phyloP scores from a whole-genome alignment of 169 alveolate genomes.

The Plasmodium vivax region DNA sequence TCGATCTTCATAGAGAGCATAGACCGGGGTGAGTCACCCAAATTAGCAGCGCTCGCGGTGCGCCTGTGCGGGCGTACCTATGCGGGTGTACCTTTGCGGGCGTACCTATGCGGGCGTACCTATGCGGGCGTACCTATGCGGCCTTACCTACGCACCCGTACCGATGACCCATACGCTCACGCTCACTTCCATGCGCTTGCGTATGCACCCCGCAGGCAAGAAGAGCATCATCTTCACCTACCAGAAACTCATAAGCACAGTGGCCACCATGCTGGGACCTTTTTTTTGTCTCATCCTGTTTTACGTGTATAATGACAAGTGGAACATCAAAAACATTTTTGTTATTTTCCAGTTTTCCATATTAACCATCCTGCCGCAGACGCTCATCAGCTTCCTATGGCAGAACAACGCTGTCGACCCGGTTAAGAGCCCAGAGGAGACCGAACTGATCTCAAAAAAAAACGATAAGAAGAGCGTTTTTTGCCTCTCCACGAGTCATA shows the following conservation, averaged over 20 bases:
- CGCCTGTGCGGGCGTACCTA: background rate
- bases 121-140: background rate
- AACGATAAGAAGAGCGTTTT: conserved; percentile 1
- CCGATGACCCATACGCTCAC: background rate
- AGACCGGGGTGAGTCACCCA: conserved; percentile 28
- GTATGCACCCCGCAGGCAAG: conserved; percentile 3
- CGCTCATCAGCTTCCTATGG: conserved; percentile 54
- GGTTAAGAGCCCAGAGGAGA: conserved; percentile 31
- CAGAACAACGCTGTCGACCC: background rate
- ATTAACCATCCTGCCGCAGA: conserved; percentile 55
- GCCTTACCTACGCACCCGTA: background rate
- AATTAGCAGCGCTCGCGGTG: background rate
- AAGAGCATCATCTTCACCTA: conserved; percentile 59
- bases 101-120: background rate
- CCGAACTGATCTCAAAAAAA: conserved; percentile 8
- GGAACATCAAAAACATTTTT: conserved; percentile 61
- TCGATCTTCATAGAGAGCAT: conserved; percentile 68
- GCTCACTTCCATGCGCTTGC: too few relatives aligned
- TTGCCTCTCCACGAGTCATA: conserved; percentile 36
- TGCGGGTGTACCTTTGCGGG: background rate
- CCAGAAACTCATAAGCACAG: conserved; percentile 66
- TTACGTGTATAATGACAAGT: conserved; percentile 43
- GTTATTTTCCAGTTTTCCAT: conserved; percentile 66
- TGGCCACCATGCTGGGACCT: conserved; percentile 66
- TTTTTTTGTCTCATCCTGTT: conserved; percentile 63